Conservation (phyloP, 164 flowering plant genomes). For the Magnolia changhungtana region DNA sequence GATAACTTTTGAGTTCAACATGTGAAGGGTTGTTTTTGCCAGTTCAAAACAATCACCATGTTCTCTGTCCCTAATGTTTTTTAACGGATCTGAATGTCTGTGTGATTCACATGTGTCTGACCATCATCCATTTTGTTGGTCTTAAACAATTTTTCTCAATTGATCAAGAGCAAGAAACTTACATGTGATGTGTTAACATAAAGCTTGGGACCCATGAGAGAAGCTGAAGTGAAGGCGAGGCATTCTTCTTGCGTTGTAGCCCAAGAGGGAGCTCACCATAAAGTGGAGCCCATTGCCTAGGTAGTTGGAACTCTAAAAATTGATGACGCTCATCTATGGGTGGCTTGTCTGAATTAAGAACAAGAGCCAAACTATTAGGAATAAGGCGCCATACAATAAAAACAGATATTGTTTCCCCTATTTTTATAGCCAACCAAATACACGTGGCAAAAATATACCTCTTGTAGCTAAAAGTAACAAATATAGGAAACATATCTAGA, state of each 20-base stretch:
- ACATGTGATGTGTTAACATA: constrained; percentile 72
- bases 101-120: too few relatives aligned
- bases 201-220: constrained; percentile 74
- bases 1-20: too few relatives aligned
- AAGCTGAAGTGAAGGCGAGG: constrained; percentile 67
- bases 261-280: constrained; percentile 77
- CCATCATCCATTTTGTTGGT: too few relatives aligned
- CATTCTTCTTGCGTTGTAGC: constrained; percentile 47
- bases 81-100: too few relatives aligned
- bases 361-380: neutral
- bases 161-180: constrained; percentile 8
- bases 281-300: constrained; percentile 93
- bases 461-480: too few relatives aligned
- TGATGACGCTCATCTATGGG: constrained; percentile 75
- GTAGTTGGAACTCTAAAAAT: constrained; percentile 87
- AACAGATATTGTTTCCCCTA: neutral
- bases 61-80: too few relatives aligned
- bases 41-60: too few relatives aligned
- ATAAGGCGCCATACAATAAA: neutral
- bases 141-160: neutral
- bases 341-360: constrained; percentile 69
- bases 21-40: too few relatives aligned
- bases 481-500: too few relatives aligned
- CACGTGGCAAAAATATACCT: too few relatives aligned
- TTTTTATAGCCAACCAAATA: too few relatives aligned